A percentile compares a stretch with the other conserved stretches of the same genome.
Evolutionary conservation across 2,329 filamentous ascomycete species (phyloP).

Genomic region (Tolypocladium ovalisporum): DNA sequence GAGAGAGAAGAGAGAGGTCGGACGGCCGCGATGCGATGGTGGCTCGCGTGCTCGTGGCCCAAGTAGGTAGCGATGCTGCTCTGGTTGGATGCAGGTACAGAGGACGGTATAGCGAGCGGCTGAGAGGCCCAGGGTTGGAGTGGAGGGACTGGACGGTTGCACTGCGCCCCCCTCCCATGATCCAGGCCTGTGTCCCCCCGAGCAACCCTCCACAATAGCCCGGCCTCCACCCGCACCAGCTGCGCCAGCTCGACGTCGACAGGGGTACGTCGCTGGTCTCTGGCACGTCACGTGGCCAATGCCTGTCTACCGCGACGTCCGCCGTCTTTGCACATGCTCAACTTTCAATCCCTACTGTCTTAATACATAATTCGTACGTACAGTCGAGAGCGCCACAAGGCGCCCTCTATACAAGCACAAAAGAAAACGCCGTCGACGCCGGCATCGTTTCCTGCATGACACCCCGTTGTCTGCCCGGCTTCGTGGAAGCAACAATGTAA

Average conservation of each 20-base stretch:
- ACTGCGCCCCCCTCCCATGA: background rate
- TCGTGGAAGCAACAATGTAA: conserved; percentile 1
- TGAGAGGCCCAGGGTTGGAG: background rate
- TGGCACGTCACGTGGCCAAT: too few relatives aligned
- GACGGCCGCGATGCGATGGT: background rate
- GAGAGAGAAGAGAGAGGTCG: conserved; percentile 9
- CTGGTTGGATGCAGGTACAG: background rate
- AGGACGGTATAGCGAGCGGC: background rate
- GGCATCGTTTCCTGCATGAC: background rate
- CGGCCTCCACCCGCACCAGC: background rate
- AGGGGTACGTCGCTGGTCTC: too few relatives aligned
- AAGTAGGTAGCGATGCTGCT: background rate
- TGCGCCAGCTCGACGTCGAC: too few relatives aligned
- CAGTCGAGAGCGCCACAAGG: conserved; percentile 4
- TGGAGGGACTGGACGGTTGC: background rate
- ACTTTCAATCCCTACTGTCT: background rate
- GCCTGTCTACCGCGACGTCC: too few relatives aligned
- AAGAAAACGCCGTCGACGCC: conserved; percentile 4
- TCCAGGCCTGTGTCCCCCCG: background rate
- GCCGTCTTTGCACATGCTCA: too few relatives aligned
- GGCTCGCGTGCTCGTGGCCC: conserved; percentile 1
- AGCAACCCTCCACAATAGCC: background rate
- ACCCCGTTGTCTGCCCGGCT: conserved; percentile 1
- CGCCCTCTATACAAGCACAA: background rate
- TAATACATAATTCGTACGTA: conserved; percentile 4